phyloP scores from a whole-genome alignment of 164 flowering plant genomes.

The Piper longum region DNA sequence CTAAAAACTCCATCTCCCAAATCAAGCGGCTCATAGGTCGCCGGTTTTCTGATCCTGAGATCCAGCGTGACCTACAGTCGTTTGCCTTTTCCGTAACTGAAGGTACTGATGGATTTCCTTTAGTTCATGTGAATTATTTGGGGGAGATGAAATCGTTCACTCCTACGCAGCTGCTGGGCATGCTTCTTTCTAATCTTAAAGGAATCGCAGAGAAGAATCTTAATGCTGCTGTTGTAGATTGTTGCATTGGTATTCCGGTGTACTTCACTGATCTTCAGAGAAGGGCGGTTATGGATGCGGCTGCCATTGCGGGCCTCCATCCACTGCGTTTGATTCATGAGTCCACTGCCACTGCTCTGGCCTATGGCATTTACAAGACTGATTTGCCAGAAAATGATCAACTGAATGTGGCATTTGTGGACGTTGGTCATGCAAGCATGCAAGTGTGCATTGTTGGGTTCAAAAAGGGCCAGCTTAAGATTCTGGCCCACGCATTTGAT shows the following conservation, averaged over 20 bases:
- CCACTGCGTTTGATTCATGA: constrained; percentile 72
- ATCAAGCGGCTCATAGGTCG: constrained; percentile 67
- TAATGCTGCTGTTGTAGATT: constrained; percentile 80
- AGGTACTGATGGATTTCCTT: constrained; percentile 85
- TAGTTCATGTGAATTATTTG: constrained; percentile 59
- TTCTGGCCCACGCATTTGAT: constrained; percentile 67
- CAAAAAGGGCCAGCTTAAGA: constrained; percentile 67
- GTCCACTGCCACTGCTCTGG: constrained; percentile 81
- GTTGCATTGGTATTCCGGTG: constrained; percentile 87
- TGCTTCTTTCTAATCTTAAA: constrained; percentile 70
- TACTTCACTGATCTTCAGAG: constrained; percentile 87
- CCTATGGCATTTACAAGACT: constrained; percentile 85
- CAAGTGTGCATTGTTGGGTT: constrained; percentile 84
- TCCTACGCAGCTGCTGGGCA: constrained; percentile 74
- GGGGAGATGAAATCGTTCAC: constrained; percentile 61
- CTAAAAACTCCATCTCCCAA: constrained; percentile 71
- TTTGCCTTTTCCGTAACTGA: constrained; percentile 64
- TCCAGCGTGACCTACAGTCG: constrained; percentile 56
- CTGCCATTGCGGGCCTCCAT: constrained; percentile 74
- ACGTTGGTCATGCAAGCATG: constrained; percentile 76
- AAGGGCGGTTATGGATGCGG: constrained; percentile 84
- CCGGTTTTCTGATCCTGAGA: constrained; percentile 63
- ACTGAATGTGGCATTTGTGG: constrained; percentile 75
- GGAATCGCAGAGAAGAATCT: constrained; percentile 75
- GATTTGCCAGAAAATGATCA: constrained; percentile 79